Evolutionary conservation across 78 protist genomes (phyloP).

Genomic region (Dictyostelium firmibasis): DNA sequence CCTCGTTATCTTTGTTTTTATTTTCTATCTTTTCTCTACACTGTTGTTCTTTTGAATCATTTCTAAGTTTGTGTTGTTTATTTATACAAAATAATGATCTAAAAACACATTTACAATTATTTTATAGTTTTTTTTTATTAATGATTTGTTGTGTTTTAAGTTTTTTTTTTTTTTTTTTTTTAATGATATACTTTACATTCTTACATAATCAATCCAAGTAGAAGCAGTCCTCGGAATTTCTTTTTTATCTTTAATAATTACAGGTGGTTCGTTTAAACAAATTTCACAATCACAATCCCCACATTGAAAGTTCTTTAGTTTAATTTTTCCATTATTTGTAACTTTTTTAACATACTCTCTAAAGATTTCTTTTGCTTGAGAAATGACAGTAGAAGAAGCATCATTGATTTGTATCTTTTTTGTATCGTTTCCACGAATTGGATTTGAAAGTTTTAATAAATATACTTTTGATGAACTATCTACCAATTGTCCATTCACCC

Average conservation of each 20-base stretch:
- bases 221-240: background rate
- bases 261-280: background rate
- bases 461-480: background rate
- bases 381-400: background rate
- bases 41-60: background rate
- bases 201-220: background rate
- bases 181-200: background rate
- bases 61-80: background rate
- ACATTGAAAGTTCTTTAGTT: background rate
- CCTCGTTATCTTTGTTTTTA: background rate
- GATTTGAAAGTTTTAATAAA: background rate
- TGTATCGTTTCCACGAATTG: background rate
- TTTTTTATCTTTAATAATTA: background rate
- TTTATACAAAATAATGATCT: background rate
- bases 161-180: too few relatives aligned
- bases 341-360: background rate
- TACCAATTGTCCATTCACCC: background rate
- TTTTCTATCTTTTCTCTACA: background rate
- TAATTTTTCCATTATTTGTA: background rate
- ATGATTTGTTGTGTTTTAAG: too few relatives aligned
- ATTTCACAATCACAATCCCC: background rate
- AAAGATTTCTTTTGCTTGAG: background rate
- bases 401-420: background rate
- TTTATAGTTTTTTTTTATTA: too few relatives aligned
- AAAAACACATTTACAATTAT: too few relatives aligned